A percentile compares a stretch with the other conserved stretches of the same genome.
Evolutionary conservation across 2,329 filamentous ascomycete genomes (phyloP).

Genomic region (Diaporthe sp.): DNA sequence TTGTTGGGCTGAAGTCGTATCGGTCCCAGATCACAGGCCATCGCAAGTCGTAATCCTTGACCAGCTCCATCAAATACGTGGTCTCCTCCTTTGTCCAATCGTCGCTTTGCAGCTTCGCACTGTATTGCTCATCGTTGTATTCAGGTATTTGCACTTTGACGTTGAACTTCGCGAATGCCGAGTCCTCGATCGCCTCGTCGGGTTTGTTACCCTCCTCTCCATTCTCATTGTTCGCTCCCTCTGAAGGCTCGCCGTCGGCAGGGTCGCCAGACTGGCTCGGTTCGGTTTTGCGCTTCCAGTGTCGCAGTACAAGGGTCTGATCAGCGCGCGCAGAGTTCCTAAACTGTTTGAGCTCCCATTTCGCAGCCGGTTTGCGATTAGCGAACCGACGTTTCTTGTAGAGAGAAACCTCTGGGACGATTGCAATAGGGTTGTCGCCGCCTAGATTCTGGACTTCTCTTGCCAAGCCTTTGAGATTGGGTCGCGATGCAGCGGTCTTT

Average conservation of each 20-base stretch:
- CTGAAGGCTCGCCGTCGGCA: conserved; percentile 49
- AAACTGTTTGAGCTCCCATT: conserved; percentile 79
- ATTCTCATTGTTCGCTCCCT: conserved; percentile 50
- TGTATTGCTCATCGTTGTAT: conserved; percentile 91
- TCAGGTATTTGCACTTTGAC: conserved; percentile 81
- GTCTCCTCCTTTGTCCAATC: conserved; percentile 96
- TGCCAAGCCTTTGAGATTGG: conserved; percentile 73
- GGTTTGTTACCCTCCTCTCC: conserved; percentile 43
- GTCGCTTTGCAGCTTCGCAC: conserved; percentile 75
- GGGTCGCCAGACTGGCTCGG: conserved; percentile 48
- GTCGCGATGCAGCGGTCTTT: conserved; percentile 72
- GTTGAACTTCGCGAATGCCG: conserved; percentile 87
- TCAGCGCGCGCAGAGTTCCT: conserved; percentile 82
- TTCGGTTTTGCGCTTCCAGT: conserved; percentile 81
- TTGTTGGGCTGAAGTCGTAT: conserved; percentile 78
- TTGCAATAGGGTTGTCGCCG: conserved; percentile 75
- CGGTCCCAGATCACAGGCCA: conserved; percentile 95
- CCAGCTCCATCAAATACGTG: conserved; percentile 85
- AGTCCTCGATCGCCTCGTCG: conserved; percentile 63
- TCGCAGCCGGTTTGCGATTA: conserved; percentile 67
- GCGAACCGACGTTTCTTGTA: conserved; percentile 71
- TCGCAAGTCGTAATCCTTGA: conserved; percentile 83
- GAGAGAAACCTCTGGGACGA: conserved; percentile 70
- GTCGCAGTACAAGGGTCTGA: conserved; percentile 74
- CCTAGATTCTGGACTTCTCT: conserved; percentile 75